Evolutionary conservation across 2,329 filamentous ascomycete genomes (phyloP), one percentile per base, ranked within the genome.

Genomic region (Ophiostoma perfectum): DNA sequence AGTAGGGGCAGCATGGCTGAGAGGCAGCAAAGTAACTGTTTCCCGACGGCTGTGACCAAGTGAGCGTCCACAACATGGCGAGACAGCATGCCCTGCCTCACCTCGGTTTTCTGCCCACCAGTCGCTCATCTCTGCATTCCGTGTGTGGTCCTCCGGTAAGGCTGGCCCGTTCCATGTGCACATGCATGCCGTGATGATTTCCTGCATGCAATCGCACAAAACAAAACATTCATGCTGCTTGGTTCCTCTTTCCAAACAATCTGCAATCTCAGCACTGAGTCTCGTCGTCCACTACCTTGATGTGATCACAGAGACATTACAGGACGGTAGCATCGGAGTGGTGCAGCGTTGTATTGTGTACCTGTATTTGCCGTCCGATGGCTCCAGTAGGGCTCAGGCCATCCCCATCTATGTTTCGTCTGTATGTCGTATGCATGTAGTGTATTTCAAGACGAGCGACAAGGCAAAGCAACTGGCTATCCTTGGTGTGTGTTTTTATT

Each of bases 281-380:
- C 18, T 27, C 7, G 18, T 9, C n/a, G n/a, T 36, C 11, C 18
- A 49, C 12, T n/a, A 16, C 18, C 14, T 16, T 27, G 8, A 9
- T 12, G 49, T 52, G 27, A 27, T 27, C 49, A 27, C 49, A 55
- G 27, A 55, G n/a, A 55, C 49, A 27, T 55, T 18, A 55, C 49
- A 55, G 49, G n/a, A 27, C 27, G 49, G 49, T 55, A 55, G 4
- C 18, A 55, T 55, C n/a, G 18, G n/a, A 5, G 9, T 18, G 11
- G 49, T 55, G 49, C 49, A 55, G 49, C n/a, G 49, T 55, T 55
- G 49, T 55, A 55, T 55, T 27, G 49, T 55, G 49, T 55, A 55
- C 49, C 49, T 36, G 9, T 6, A 55, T 55, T 55, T 55, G 8
- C 49, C 49, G 49, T 18, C 49, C 49, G 18, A 18, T 18, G 18